Conservation (phyloP, 2,329 filamentous ascomycete genomes). For the Claviceps fusiformis region DNA sequence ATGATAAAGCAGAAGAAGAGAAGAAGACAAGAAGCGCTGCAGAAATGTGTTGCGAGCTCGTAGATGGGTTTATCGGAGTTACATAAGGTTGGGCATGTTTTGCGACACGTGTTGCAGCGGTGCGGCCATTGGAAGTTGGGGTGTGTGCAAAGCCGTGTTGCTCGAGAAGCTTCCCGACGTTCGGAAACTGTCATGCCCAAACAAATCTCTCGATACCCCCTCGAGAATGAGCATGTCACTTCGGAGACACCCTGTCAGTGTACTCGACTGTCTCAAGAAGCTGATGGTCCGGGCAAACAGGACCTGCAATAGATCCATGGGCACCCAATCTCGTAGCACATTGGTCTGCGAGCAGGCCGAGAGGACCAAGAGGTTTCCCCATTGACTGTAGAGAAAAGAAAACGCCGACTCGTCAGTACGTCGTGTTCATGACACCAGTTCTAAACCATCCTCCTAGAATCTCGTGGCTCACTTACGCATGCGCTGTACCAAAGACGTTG, state of each 20-base stretch:
- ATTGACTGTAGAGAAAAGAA: constrained; percentile 53
- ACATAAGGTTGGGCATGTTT: too few relatives aligned
- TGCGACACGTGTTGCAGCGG: neutral
- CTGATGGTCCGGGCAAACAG: constrained; percentile 62
- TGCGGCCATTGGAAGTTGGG: constrained; percentile 9
- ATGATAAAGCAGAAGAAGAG: too few relatives aligned
- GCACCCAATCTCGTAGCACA: constrained; percentile 44
- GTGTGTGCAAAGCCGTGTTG: constrained; percentile 17
- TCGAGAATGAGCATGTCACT: constrained; percentile 64
- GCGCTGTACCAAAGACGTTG: constrained; percentile 91
- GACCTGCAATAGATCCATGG: constrained; percentile 36
- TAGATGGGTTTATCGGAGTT: too few relatives aligned
- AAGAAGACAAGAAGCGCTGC: too few relatives aligned
- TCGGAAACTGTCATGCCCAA: constrained; percentile 15
- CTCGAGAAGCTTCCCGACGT: constrained; percentile 30
- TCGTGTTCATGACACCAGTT: neutral
- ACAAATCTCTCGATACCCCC: constrained; percentile 35
- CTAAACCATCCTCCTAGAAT: neutral
- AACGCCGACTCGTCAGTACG: neutral
- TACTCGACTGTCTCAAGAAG: constrained; percentile 57
- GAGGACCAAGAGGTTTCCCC: constrained; percentile 87
- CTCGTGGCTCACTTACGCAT: constrained; percentile 57
- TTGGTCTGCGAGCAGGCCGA: constrained; percentile 64
- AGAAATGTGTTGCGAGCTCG: too few relatives aligned
- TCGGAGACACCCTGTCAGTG: constrained; percentile 60